A percentile compares a stretch with the other conserved stretches of the same genome.
Evolutionary conservation across 176 grass and related monocot species (phyloP).

Genomic region (Chrysopogon serrulatus): DNA sequence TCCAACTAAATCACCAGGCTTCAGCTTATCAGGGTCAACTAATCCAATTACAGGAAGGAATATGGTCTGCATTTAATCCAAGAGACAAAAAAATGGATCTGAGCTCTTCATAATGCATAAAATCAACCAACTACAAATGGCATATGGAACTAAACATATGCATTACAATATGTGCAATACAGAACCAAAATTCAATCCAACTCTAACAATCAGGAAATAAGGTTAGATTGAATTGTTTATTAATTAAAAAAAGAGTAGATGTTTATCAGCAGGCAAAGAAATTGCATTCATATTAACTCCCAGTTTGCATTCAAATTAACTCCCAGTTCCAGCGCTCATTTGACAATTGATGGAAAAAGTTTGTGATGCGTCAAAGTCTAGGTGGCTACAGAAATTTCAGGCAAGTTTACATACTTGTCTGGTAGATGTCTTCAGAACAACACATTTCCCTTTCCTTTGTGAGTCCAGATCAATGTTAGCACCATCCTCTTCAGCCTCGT

Average conservation of each 20-base stretch:
- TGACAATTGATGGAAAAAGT: background rate
- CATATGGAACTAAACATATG: background rate
- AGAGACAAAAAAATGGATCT: background rate
- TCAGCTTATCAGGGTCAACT: conserved; percentile 90
- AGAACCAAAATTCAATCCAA: background rate
- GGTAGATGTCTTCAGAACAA: conserved; percentile 80
- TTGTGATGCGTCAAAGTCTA: background rate
- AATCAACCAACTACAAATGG: background rate
- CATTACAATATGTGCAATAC: background rate
- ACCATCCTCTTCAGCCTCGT: conserved; percentile 87
- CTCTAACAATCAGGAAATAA: background rate
- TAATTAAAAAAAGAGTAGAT: background rate
- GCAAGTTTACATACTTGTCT: conserved; percentile 44
- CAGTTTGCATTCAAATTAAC: background rate
- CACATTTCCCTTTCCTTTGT: conserved; percentile 92
- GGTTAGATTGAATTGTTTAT: background rate
- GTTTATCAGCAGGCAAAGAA: background rate
- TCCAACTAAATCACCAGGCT: conserved; percentile 83
- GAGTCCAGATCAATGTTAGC: conserved; percentile 90
- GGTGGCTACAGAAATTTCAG: background rate
- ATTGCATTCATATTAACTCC: background rate
- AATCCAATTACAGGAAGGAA: conserved; percentile 89
- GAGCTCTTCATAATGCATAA: background rate
- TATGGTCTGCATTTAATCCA: conserved; percentile 55
- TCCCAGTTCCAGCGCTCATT: background rate